Base-by-base conservation (phyloP, 768 basidiomycete species). In the Coprinopsis sp. region DNA sequence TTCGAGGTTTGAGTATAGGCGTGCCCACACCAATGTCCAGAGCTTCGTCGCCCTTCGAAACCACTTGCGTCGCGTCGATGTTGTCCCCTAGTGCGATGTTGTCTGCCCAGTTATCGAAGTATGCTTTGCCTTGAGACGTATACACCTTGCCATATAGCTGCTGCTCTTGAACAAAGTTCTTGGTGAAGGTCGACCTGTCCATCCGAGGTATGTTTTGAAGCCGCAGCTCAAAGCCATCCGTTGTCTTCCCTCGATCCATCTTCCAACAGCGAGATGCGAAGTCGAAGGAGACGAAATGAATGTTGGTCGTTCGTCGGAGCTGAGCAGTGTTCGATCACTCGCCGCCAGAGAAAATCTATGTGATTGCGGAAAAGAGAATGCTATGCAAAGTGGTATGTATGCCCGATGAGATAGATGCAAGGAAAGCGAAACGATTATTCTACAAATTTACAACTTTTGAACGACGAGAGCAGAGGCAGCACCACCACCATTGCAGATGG, bases 401-500 rank as follows among this genome's bases (percentile, higher is more conserved):
- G n/a, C n/a, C n/a, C n/a, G n/a, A n/a, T n/a, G n/a, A 48, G 36
- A 33, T 37, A 50, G 49, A 51, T 31, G n/a, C n/a, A n/a, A n/a
- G n/a, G n/a, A n/a, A n/a, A 30, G 49, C 37, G 51, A 30, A 37
- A 39, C 49, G 37, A 49, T 34, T 53, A 36, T 44, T 37, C 47
- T 57, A 58, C 50, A 47, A 50, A 50, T 63, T 79, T 75, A 94
- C 61, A 95, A 61, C 61, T 81, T 89, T 71, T 95, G 91, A 53
- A 97, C 78, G 50, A 96, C 76, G 54, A 97, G 73, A 29, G 94
- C 90, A 29, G 91, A 92, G 39, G 92, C 91, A 47, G 90, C 93
- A 59, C 92, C 92, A 58, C 92, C 91, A 53, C 93, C 95, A 60
- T 97, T 97, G 79, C 95, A 97, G 55, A 98, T 86, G 64, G 87